Evolutionary conservation across 2,329 filamentous ascomycete genomes (phyloP).

Genomic region (Ophioceras dolichostomum): DNA sequence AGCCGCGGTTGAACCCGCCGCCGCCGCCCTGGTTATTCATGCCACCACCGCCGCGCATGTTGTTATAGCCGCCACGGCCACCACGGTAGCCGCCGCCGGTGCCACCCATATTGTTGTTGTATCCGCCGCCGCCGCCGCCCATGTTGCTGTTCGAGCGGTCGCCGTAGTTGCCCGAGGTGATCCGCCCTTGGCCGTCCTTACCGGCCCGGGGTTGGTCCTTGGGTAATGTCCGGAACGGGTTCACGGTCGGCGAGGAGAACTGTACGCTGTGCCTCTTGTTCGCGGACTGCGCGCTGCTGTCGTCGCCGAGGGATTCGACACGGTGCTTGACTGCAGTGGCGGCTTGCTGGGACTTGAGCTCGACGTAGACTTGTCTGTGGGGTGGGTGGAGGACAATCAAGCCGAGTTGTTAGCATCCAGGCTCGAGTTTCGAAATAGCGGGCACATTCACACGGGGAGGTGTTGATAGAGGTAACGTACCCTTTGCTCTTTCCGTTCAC

Average conservation of each 20-base stretch:
- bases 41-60: slow-evolving; percentile 5
- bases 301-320: slow-evolving; percentile 52
- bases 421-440: neutral
- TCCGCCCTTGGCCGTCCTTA: slow-evolving; percentile 49
- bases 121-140: slow-evolving; percentile 30
- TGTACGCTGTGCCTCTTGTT: slow-evolving; percentile 62
- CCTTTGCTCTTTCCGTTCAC: slow-evolving; percentile 98
- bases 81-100: slow-evolving; percentile 30
- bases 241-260: slow-evolving; percentile 65
- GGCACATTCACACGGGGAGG: too few species aligned
- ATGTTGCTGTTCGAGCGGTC: slow-evolving; percentile 31
- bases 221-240: slow-evolving; percentile 83
- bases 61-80: slow-evolving; percentile 27
- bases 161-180: slow-evolving; percentile 35
- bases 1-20: slow-evolving; percentile 16
- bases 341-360: slow-evolving; percentile 73
- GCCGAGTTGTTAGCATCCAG: too few species aligned
- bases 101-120: too few species aligned
- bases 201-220: slow-evolving; percentile 71
- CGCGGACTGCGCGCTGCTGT: slow-evolving; percentile 36
- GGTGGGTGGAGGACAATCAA: too few species aligned
- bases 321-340: slow-evolving; percentile 75
- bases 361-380: slow-evolving; percentile 62
- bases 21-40: slow-evolving; percentile 7
- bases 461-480: slow-evolving; percentile 44